Evolutionary conservation across 2,329 filamentous ascomycete species (phyloP).

Genomic region (Pseudogymnoascus verrucosus): DNA sequence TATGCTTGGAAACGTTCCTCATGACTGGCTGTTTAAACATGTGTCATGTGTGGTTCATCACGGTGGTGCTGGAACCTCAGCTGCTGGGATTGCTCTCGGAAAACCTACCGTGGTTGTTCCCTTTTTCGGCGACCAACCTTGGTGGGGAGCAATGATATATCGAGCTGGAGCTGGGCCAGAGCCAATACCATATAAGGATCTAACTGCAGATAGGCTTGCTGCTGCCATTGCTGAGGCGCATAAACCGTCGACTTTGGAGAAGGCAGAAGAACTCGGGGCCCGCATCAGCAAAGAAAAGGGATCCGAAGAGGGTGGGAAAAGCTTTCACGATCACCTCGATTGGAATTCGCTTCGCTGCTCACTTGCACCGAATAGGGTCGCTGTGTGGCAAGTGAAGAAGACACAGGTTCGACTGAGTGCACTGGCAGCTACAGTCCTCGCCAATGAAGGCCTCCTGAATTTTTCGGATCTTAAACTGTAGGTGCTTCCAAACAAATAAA

Average conservation of each 20-base stretch:
- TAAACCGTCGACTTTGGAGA: slow-evolving; percentile 48
- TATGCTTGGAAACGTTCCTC: slow-evolving; percentile 66
- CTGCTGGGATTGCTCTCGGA: slow-evolving; percentile 63
- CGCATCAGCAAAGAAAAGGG: slow-evolving; percentile 61
- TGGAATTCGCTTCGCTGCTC: slow-evolving; percentile 61
- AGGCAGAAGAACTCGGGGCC: slow-evolving; percentile 42
- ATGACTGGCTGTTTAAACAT: slow-evolving; percentile 68
- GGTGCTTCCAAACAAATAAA: slow-evolving; percentile 25
- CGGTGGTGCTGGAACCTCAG: slow-evolving; percentile 71
- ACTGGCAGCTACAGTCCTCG: slow-evolving; percentile 62
- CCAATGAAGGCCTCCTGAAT: slow-evolving; percentile 54
- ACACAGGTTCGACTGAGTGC: slow-evolving; percentile 62
- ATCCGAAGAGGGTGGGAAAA: slow-evolving; percentile 53
- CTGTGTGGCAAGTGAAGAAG: slow-evolving; percentile 66
- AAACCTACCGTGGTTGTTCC: slow-evolving; percentile 69
- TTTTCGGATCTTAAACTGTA: slow-evolving; percentile 68
- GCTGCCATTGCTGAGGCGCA: slow-evolving; percentile 55
- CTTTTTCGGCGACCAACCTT: slow-evolving; percentile 75
- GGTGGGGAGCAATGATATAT: slow-evolving; percentile 73
- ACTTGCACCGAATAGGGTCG: slow-evolving; percentile 57
- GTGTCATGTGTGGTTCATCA: slow-evolving; percentile 64
- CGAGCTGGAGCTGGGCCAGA: slow-evolving; percentile 63
- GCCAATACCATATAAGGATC: slow-evolving; percentile 59
- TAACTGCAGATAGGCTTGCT: slow-evolving; percentile 59
- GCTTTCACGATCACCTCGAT: slow-evolving; percentile 64